These are phyloP conservation scores for Apiotrichum mycotoxinovorans DNA, from an alignment of 1,284 basidiomycete species.

Conservation along the genomic window DNA sequence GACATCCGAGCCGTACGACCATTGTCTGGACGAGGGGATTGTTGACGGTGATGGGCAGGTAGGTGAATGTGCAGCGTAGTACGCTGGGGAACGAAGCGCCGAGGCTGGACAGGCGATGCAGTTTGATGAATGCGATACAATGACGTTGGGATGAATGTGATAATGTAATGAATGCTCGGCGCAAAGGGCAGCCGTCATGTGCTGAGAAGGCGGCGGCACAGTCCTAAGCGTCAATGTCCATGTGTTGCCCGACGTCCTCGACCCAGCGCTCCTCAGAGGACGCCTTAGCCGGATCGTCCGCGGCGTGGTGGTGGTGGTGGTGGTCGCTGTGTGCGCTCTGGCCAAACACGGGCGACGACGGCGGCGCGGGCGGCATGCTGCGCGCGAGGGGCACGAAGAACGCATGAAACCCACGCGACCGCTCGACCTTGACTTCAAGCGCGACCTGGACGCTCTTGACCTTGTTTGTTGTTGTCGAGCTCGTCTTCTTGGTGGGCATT, in stretches of 20 bases:
- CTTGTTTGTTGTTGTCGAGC: constrained; percentile 28
- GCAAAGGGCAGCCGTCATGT: too few relatives aligned
- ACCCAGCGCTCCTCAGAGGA: constrained; percentile 37
- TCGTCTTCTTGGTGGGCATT: constrained; percentile 30
- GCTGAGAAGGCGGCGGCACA: too few relatives aligned
- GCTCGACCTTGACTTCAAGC: constrained; percentile 44
- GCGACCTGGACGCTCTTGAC: constrained; percentile 36
- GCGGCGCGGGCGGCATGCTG: constrained; percentile 37
- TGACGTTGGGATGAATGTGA: too few relatives aligned
- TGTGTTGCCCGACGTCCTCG: constrained; percentile 34
- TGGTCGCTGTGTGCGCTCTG: constrained; percentile 19
- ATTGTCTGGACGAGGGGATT: too few relatives aligned
- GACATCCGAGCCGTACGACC: too few relatives aligned
- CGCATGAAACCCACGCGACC: constrained; percentile 40
- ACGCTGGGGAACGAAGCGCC: too few relatives aligned
- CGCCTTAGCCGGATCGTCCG: neutral
- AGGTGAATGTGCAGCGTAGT: too few relatives aligned
- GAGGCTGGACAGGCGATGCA: too few relatives aligned
- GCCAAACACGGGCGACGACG: constrained; percentile 30
- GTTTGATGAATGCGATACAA: too few relatives aligned
- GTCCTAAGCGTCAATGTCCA: constrained; percentile 33
- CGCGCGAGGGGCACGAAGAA: constrained; percentile 42
- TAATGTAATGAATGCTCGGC: too few relatives aligned
- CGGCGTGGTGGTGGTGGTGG: neutral
- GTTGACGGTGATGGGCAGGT: too few relatives aligned